These are phyloP conservation scores for Amylostereum areolatum DNA, from an alignment of 1,284 basidiomycete species.

Conservation along the genomic window DNA sequence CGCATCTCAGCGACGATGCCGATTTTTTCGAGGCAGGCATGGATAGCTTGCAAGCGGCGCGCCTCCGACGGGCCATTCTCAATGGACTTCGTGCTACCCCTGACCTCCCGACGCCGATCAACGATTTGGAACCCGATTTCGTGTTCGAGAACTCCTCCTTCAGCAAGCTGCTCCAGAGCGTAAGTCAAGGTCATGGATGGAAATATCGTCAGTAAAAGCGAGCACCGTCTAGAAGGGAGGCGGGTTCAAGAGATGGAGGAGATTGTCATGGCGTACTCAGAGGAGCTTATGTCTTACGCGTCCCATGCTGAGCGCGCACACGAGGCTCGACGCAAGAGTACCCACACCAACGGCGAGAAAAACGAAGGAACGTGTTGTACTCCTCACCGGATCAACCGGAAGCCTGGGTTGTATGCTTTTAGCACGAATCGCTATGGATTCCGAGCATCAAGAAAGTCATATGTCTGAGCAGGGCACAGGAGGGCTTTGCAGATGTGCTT, in stretches of 20 bases:
- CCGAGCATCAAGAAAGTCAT: conserved; percentile 22
- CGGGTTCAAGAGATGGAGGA: conserved; percentile 23
- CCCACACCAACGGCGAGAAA: background rate
- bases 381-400: conserved; percentile 30
- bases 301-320: conserved; percentile 14
- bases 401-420: conserved; percentile 28
- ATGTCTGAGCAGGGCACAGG: conserved; percentile 23
- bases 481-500: conserved; percentile 7
- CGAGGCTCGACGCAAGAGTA: conserved; percentile 4
- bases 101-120: conserved; percentile 13
- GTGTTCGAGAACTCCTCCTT: conserved; percentile 26
- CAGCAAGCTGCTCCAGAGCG: conserved; percentile 17
- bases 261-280: conserved; percentile 23
- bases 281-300: conserved; percentile 14
- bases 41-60: conserved; percentile 30
- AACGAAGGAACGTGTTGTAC: conserved; percentile 15
- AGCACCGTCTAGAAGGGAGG: conserved; percentile 7
- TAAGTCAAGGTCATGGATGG: conserved; percentile 20
- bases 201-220: conserved; percentile 3
- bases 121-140: conserved; percentile 22
- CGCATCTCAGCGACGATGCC: conserved; percentile 15
- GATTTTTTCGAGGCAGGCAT: conserved; percentile 32
- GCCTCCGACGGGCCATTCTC: conserved; percentile 24
- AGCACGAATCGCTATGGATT: conserved; percentile 18
- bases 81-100: conserved; percentile 20